phyloP scores from a whole-genome alignment of 768 basidiomycete species.

The Lepiota venenata region DNA sequence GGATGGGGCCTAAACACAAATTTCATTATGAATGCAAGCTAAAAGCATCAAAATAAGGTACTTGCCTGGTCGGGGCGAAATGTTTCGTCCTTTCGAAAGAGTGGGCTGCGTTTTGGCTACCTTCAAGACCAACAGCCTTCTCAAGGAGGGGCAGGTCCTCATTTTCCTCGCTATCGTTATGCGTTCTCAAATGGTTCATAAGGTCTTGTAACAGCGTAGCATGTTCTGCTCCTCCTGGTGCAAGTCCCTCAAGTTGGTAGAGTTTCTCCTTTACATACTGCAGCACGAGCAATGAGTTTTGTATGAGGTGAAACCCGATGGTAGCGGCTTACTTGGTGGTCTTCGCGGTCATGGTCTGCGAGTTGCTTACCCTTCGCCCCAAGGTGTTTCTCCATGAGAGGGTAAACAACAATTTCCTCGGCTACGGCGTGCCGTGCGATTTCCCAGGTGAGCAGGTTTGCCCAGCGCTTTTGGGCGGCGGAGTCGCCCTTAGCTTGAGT shows the following conservation, averaged over 20 bases:
- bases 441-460: conserved; percentile 47
- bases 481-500: conserved; percentile 27
- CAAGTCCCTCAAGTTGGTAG: conserved; percentile 42
- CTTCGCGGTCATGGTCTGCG: conserved; percentile 41
- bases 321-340: conserved; percentile 35
- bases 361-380: conserved; percentile 38
- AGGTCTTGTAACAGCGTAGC: conserved; percentile 36
- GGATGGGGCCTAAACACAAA: conserved; percentile 9
- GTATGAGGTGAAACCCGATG: not conserved
- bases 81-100: conserved; percentile 56
- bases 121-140: conserved; percentile 39
- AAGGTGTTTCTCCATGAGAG: conserved; percentile 46
- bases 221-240: conserved; percentile 40
- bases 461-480: conserved; percentile 40
- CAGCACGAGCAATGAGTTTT: not conserved
- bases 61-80: conserved; percentile 58
- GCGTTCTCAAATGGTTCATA: conserved; percentile 46
- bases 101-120: conserved; percentile 40
- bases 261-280: conserved; percentile 36
- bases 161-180: conserved; percentile 56
- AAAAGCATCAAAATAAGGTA: not conserved
- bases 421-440: conserved; percentile 47
- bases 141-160: conserved; percentile 56
- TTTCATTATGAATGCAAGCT: not conserved
- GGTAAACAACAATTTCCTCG: conserved; percentile 53